phyloP scores from a whole-genome alignment of 768 basidiomycete genomes.

The Mycena haematopus region DNA sequence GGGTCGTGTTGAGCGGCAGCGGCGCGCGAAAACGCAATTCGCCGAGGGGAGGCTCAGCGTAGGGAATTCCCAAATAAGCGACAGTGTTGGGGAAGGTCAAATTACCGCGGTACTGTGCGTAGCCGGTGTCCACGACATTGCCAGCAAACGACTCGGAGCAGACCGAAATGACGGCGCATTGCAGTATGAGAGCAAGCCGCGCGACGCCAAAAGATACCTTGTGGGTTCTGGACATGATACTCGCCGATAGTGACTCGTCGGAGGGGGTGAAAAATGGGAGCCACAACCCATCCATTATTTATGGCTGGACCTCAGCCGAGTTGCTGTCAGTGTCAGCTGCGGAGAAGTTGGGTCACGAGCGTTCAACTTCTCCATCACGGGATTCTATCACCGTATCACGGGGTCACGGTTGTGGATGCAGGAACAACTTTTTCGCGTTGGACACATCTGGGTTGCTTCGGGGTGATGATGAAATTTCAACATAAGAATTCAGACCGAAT shows the following conservation, averaged over 20 bases:
- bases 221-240: constrained; percentile 1
- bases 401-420: no score
- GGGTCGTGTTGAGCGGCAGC: constrained; percentile 55
- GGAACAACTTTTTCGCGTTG: no score
- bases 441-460: no score
- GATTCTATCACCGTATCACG: no score
- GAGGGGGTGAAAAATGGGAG: background rate
- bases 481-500: no score
- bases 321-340: no score
- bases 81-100: constrained; percentile 57
- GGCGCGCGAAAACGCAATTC: constrained; percentile 59
- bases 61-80: constrained; percentile 64
- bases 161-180: constrained; percentile 2
- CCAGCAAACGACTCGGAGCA: constrained; percentile 2
- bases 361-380: no score
- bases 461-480: no score
- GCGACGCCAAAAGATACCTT: background rate
- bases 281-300: background rate
- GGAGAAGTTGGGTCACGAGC: no score
- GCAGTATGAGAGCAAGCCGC: background rate
- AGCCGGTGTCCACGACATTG: constrained; percentile 59
- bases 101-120: constrained; percentile 64
- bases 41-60: constrained; percentile 64
- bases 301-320: background rate
- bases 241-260: background rate